A percentile compares a stretch with the other conserved stretches of the same genome.
phyloP scores from a whole-genome alignment of 148 eudicot species.

The Camellia japonica region DNA sequence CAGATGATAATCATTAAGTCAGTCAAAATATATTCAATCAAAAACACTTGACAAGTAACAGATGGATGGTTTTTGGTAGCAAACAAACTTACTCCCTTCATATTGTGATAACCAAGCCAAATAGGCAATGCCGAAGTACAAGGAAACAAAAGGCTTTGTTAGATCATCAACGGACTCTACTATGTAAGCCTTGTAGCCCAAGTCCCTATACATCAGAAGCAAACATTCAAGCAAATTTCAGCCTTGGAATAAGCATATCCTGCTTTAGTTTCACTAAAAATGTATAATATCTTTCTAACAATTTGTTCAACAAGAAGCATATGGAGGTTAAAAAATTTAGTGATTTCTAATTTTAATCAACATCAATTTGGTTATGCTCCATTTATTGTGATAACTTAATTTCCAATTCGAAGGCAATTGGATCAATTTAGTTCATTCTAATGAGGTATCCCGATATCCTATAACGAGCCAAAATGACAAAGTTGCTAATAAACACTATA shows the following conservation, averaged over 20 bases:
- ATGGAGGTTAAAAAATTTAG: not conserved
- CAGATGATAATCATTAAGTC: not conserved
- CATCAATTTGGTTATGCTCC: not conserved
- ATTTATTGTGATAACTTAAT: too few species aligned
- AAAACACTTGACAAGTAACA: not conserved
- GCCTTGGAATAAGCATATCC: not conserved
- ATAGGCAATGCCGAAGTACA: slow-evolving; percentile 85
- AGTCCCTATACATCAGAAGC: slow-evolving; percentile 42
- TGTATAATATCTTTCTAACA: not conserved
- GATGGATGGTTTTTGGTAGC: not conserved
- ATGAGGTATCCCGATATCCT: not conserved
- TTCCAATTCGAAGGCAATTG: not conserved
- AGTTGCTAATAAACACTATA: not conserved
- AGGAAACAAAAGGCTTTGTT: slow-evolving; percentile 62
- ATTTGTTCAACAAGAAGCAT: not conserved
- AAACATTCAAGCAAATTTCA: not conserved
- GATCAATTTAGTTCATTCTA: not conserved
- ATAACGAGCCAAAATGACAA: not conserved
- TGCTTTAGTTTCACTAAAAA: not conserved
- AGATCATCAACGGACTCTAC: slow-evolving; percentile 61
- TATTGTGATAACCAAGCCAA: slow-evolving; percentile 65
- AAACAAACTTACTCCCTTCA: slow-evolving; percentile 49
- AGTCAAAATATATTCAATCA: not conserved
- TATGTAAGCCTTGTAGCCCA: slow-evolving; percentile 55
- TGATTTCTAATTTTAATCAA: not conserved